Evolutionary conservation across 2,329 filamentous ascomycete species (phyloP), one percentile per base, ranked within the genome.

Genomic region (Pestalotiopsis sp.): DNA sequence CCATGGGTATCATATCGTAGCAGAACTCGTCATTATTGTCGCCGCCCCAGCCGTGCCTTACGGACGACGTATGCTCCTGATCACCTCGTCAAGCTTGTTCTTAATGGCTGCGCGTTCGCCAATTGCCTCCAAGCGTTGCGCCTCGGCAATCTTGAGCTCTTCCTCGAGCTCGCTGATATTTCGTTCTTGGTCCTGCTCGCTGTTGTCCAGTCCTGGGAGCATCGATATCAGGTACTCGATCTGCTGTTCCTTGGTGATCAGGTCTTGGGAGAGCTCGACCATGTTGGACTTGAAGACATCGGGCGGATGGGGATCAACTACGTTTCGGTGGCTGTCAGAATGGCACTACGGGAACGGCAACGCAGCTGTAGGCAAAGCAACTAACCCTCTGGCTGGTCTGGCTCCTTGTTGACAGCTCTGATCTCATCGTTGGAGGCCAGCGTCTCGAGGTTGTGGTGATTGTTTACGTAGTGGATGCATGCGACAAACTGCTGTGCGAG

Each of bases 241-340:
- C 81, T 95, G 92, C 81, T 95, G 92, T 75, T 94, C 91, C 76
- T 95, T 94, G 69, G 92, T 79, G 69, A 95, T 90, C 31, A 96
- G 84, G 77, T 95, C 93, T 71, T 89, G 87, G 49, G 92, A 92
- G 66, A 96, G 84, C 78, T 95, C 93, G 70, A 89, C 84, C 77
- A 94, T 87, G 61, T 91, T 89, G 3, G 87, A 86, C 67, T 87
- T 85, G 80, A 94, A 93, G 65, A 89, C 87, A 57, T 92, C 89
- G 11, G 86, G 80, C 0, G 89, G 84, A 31, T 91, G 84, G 2
- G 91, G 86, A 25, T 90, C 87, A 23, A 92, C 89, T 89, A 64
- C 7, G 36, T 25, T 45, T 14, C 25, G 7, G 17, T 7, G 17
- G 45, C 14, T 52, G 69, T 75, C 62, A 76, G 68, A 45, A 63